Percentiles rank a stretch among this genome's conserved stretches.
These are phyloP conservation scores for Citeromyces nyonsensis DNA, from an alignment of 805 yeast species.

Conservation along the genomic window DNA sequence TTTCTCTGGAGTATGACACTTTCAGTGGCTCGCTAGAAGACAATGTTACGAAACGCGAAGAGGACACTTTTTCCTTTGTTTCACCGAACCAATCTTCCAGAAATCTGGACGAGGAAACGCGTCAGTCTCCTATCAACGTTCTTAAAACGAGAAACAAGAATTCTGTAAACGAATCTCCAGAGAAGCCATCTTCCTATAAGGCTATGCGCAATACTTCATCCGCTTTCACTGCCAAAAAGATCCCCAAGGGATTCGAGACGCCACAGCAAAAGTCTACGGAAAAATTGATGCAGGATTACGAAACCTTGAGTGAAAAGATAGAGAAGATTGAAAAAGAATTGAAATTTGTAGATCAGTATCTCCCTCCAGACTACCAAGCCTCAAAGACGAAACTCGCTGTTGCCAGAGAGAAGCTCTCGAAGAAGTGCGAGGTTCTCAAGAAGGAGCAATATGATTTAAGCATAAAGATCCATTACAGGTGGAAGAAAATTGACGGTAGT, in stretches of 20 bases:
- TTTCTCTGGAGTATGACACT: slow-evolving; percentile 15
- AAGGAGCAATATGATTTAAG: slow-evolving; percentile 15
- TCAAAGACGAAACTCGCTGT: slow-evolving; percentile 12
- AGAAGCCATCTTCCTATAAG: neutral
- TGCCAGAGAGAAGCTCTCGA: slow-evolving; percentile 13
- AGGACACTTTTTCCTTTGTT: neutral
- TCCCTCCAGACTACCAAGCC: slow-evolving; percentile 8
- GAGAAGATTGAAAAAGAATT: slow-evolving; percentile 14
- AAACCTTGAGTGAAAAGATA: slow-evolving; percentile 8
- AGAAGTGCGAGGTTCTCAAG: slow-evolving; percentile 10
- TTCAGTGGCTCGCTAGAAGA: slow-evolving; percentile 15
- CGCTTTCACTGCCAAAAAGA: slow-evolving; percentile 10
- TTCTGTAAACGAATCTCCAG: neutral
- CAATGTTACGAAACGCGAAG: slow-evolving; percentile 4
- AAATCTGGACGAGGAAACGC: slow-evolving; percentile 1
- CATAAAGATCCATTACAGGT: slow-evolving; percentile 11
- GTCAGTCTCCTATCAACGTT: slow-evolving; percentile 1
- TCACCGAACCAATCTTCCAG: neutral
- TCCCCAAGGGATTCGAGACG: slow-evolving; percentile 2
- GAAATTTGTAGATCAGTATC: slow-evolving; percentile 12
- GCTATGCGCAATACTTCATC: slow-evolving; percentile 9
- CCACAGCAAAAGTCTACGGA: slow-evolving; percentile 6
- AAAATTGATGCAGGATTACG: slow-evolving; percentile 6
- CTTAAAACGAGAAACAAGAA: slow-evolving; percentile 2
- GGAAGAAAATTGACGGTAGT: slow-evolving; percentile 12